A percentile compares a stretch with the other conserved stretches of the same genome.
phyloP scores from a whole-genome alignment of 805 yeast genomes.

The Metschnikowia cubensis region DNA sequence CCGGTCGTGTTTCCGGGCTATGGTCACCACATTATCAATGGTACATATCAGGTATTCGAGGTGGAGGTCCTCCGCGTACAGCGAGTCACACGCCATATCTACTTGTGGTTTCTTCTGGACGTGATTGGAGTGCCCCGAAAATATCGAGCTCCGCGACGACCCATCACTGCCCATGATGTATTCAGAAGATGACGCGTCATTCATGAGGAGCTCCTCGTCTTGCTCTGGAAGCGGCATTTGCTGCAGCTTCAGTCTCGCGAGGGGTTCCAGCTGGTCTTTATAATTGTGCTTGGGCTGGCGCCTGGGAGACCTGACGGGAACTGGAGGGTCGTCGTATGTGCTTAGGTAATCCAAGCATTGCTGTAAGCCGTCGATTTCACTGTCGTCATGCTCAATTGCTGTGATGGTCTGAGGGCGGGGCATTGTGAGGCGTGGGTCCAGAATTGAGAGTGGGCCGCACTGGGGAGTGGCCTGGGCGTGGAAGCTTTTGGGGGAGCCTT shows the following conservation, averaged over 20 bases:
- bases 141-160: constrained; percentile 13
- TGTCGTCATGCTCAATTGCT: constrained; percentile 1
- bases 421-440: neutral
- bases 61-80: constrained; percentile 19
- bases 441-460: neutral
- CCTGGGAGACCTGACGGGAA: constrained; percentile 14
- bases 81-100: constrained; percentile 9
- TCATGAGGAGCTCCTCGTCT: neutral
- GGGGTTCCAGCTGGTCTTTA: constrained; percentile 1
- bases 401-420: neutral
- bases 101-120: neutral
- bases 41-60: constrained; percentile 19
- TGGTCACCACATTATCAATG: constrained; percentile 25
- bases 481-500: too few relatives aligned
- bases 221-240: neutral
- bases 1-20: constrained; percentile 18
- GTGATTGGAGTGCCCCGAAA: constrained; percentile 4
- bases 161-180: constrained; percentile 6
- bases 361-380: constrained; percentile 3
- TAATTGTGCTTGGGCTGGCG: constrained; percentile 5
- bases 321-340: constrained; percentile 5
- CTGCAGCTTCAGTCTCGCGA: neutral
- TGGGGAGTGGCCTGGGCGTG: too few relatives aligned
- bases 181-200: constrained; percentile 10
- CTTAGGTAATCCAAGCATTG: constrained; percentile 8